Evolutionary conservation across 331 rosid genomes (phyloP), one percentile per base, ranked within the genome.

Genomic region (Acacia pycnantha): DNA sequence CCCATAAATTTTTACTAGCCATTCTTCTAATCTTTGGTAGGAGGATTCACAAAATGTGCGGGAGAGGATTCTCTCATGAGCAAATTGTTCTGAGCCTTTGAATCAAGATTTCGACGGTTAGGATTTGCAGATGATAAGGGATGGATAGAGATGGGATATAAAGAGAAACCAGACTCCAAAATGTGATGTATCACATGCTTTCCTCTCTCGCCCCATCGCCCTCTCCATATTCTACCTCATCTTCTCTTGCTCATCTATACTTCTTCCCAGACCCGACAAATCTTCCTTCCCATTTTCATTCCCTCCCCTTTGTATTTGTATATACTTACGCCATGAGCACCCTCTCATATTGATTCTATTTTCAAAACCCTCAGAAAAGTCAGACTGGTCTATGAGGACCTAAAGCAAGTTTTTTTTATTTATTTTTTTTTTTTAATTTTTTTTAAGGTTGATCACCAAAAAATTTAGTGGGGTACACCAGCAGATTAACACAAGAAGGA

Each of bases 201-300:
- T 93, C 90, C 82, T 94, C 94, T 83, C 66, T 91, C 0, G 95
- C 94, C 74, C 81, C 89, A 61, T 87, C 74, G 64, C 37, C 37
- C 5, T 33, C 37, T 33, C 37, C 37, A 33, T 33, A 33, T 33
- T 33, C 37, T 31, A 31, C 33, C 90, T 62, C 0, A 88, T 93
- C 79, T 90, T 91, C 46, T 91, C 94, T 11, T 91, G 83, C 84
- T 94, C 98, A 16, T 88, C 88, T 56, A 86, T 87, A 37, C 90
- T 87, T 1, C 77, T 89, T 79, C 93, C 93, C 61, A 87, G 50
- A 74, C 81, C 88, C 11, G 79, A 80, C 3, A 40, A 62, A 53
- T 82, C 69, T 68, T 70, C 86, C 13, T 35, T 0, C 4, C 71
- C 80, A 21, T 73, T 73, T 68, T 73, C 85, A 73, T 50, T 73